Conservation (phyloP, 805 yeast species). For the Kazachstania taianensis region DNA sequence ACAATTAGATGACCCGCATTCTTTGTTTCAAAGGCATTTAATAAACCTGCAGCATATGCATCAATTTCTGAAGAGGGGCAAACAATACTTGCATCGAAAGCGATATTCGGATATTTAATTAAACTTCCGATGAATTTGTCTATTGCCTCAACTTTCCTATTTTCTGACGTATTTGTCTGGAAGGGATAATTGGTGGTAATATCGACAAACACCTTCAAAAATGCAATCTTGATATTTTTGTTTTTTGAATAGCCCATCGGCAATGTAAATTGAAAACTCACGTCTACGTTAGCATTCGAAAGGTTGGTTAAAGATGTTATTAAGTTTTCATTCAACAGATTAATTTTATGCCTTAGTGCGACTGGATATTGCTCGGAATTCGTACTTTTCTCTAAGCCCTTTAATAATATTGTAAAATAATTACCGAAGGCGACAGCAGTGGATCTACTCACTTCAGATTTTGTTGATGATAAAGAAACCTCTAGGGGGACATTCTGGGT, state of each 20-base stretch:
- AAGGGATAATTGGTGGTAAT: conserved; percentile 34
- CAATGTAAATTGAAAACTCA: conserved; percentile 62
- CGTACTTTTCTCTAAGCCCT: conserved; percentile 31
- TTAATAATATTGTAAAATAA: conserved; percentile 50
- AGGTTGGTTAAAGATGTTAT: conserved; percentile 58
- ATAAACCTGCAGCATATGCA: conserved; percentile 51
- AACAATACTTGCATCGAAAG: conserved; percentile 43
- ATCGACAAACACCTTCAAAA: conserved; percentile 63
- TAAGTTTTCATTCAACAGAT: conserved; percentile 47
- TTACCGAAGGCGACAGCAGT: conserved; percentile 57
- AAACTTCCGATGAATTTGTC: conserved; percentile 21
- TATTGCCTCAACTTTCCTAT: conserved; percentile 10
- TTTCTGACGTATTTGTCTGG: conserved; percentile 19
- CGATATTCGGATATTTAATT: conserved; percentile 32
- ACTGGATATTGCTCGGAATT: conserved; percentile 24
- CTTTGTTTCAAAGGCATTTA: conserved; percentile 40
- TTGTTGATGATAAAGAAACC: conserved; percentile 42
- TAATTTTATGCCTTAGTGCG: conserved; percentile 39
- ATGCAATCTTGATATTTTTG: conserved; percentile 52
- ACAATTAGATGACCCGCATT: conserved; percentile 36
- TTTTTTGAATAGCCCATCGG: conserved; percentile 69
- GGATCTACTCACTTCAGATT: conserved; percentile 40
- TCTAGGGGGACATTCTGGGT: conserved; percentile 47
- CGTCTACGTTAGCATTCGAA: conserved; percentile 58
- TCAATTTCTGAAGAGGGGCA: conserved; percentile 63